Conservation (phyloP, 2,329 filamentous ascomycete species). For the Elsinoe necatrix region DNA sequence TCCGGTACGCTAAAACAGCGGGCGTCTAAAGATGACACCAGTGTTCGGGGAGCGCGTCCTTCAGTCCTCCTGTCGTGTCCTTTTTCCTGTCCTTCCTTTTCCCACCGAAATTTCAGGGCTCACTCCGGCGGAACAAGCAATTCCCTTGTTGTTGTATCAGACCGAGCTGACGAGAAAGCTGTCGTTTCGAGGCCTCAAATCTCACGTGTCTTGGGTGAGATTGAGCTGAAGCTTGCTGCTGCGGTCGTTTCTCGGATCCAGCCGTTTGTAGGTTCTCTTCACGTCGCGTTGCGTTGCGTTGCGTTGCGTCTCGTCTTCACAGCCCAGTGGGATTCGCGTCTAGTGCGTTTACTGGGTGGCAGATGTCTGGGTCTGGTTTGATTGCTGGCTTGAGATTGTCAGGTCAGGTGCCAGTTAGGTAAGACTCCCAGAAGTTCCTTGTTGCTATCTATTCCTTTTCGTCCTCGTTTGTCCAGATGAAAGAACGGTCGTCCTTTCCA, state of each 20-base stretch:
- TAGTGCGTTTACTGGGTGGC: neutral
- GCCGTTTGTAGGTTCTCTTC: neutral
- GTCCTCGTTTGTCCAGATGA: neutral
- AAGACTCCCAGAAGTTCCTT: slow-evolving; percentile 6
- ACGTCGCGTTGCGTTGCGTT: neutral
- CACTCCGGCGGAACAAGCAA: slow-evolving; percentile 7
- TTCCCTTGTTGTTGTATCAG: slow-evolving; percentile 12
- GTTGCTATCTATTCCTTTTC: neutral
- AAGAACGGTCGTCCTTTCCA: neutral
- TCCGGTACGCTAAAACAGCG: slow-evolving; percentile 14
- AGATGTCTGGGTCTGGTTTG: slow-evolving; percentile 3
- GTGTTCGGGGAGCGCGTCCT: slow-evolving; percentile 19
- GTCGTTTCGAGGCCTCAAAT: slow-evolving; percentile 8
- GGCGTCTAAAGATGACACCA: slow-evolving; percentile 18
- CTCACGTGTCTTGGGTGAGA: slow-evolving; percentile 13
- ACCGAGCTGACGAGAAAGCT: neutral
- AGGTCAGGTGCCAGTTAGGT: neutral
- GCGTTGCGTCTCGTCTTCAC: neutral
- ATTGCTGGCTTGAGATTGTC: neutral
- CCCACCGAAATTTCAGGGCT: slow-evolving; percentile 11
- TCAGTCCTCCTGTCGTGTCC: slow-evolving; percentile 31
- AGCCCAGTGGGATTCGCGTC: neutral
- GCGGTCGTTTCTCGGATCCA: slow-evolving; percentile 2
- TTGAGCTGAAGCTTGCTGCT: neutral
- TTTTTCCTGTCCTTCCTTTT: slow-evolving; percentile 20